Base-by-base conservation (phyloP, 2,329 filamentous ascomycete species). In the Dendryphion nanum region DNA sequence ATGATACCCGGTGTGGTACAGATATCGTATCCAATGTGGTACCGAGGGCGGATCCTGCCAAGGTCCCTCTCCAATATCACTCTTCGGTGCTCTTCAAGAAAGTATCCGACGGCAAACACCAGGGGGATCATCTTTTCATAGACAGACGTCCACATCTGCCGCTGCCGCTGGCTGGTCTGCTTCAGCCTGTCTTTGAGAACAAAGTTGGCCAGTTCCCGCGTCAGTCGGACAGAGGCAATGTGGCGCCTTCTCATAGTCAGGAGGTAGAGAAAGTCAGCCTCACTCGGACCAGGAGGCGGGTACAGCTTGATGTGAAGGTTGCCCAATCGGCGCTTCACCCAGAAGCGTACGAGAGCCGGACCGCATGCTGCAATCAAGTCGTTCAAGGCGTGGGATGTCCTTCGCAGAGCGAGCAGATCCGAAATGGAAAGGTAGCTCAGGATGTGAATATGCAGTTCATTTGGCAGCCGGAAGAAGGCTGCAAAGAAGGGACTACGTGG, bases 41-140 rank as follows among this genome's bases (percentile, higher is more conserved):
- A 55, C 16, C 56, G 48, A 28, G 55, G 54, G 36, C 59, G 49
- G 28, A 63, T 63, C 15, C 54, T 53, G 30, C 61, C 59, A 33
- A 63, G 53, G 36, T 64, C 61, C 35, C 59, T 43, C 35, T 58
- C 57, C 36, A 64, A 32, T 16, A 63, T 48, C 4, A 51, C 44
- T 19, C 59, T 43, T 33, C 59, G 50, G 42, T 64, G 59, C 47
- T 62, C 59, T 40, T 64, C 59, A 28, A 64, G 53, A 38, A 66
- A 66, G 33, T 61, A 64, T 1, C 58, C 60, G 6, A 66, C 60
- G 2, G 58, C 57, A 46, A 66, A 64, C 12, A 64, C 60, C 16
- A 66, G 47, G 15, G 61, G 60, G 29, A 64, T 57, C 57, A 64
- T 59, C 38, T 59, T 56, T 29, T 64, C 57, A 37, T 62, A 63